A percentile compares a stretch with the other conserved stretches of the same genome.
These are phyloP conservation scores for Arthrinium phaeospermum DNA, from an alignment of 2,329 filamentous ascomycete genomes.

Conservation along the genomic window DNA sequence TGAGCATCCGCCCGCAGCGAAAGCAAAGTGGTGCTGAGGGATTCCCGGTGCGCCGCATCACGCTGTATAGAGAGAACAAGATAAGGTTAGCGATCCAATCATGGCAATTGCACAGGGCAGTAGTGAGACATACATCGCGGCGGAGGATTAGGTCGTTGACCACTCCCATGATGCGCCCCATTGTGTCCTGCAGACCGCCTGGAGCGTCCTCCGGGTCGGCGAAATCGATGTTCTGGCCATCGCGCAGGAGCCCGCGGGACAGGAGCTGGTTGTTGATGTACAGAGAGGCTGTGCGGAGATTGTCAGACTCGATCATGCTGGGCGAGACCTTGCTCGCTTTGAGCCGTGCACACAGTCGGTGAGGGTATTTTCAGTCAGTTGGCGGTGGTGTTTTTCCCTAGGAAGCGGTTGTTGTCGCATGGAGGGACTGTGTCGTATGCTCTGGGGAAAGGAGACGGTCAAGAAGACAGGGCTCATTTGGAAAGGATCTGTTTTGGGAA, in stretches of 20 bases:
- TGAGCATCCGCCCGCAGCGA: constrained; percentile 76
- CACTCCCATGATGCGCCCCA: constrained; percentile 88
- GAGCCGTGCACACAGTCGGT: constrained; percentile 11
- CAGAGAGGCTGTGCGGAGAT: constrained; percentile 69
- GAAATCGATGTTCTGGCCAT: constrained; percentile 83
- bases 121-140: constrained; percentile 72
- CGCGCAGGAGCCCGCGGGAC: constrained; percentile 67
- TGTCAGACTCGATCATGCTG: constrained; percentile 58
- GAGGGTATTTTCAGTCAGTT: not conserved
- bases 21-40: constrained; percentile 78
- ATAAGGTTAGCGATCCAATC: constrained; percentile 17
- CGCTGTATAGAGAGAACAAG: constrained; percentile 57
- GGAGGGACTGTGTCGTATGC: not conserved
- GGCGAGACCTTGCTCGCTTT: constrained; percentile 15
- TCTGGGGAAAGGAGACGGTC: constrained; percentile 6
- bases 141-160: constrained; percentile 92
- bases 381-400: not conserved
- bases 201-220: constrained; percentile 70
- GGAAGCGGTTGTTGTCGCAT: constrained; percentile 11
- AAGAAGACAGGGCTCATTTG: constrained; percentile 7
- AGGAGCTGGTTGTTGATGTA: constrained; percentile 77
- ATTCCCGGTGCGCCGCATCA: constrained; percentile 88
- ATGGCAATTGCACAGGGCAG: not conserved
- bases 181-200: constrained; percentile 66
- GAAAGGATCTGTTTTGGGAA: constrained; percentile 16